phyloP scores from a whole-genome alignment of 2,329 filamentous ascomycete species.

The Diaporthe nobilis region DNA sequence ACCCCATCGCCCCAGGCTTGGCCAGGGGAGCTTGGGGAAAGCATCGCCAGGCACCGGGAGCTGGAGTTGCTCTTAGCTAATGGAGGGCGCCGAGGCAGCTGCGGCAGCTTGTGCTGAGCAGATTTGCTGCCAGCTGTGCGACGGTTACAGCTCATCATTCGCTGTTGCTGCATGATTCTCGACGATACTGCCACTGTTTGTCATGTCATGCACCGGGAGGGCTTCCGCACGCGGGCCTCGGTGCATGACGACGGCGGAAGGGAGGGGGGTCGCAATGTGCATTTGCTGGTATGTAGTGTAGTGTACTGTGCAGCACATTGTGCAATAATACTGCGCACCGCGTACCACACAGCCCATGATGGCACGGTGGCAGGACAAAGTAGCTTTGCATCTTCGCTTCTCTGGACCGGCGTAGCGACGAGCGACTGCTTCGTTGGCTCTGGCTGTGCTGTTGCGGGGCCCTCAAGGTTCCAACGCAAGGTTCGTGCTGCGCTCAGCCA shows the following conservation, averaged over 20 bases:
- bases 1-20: constrained; percentile 33
- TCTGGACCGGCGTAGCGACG: constrained; percentile 17
- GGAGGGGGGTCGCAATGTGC: constrained; percentile 27
- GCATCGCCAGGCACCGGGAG: constrained; percentile 13
- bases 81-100: constrained; percentile 2
- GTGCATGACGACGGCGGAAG: constrained; percentile 11
- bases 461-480: constrained; percentile 18
- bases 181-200: constrained; percentile 14
- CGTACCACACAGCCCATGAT: not conserved
- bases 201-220: constrained; percentile 33
- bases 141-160: constrained; percentile 37
- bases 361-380: constrained; percentile 27
- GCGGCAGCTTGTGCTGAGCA: constrained; percentile 16
- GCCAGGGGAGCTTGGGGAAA: constrained; percentile 36
- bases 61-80: constrained; percentile 38
- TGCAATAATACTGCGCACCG: not conserved
- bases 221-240: constrained; percentile 9
- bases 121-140: constrained; percentile 36
- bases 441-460: constrained; percentile 17
- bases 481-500: constrained; percentile 23
- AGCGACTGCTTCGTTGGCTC: constrained; percentile 11
- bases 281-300: constrained; percentile 11
- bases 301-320: constrained; percentile 8
- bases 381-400: constrained; percentile 6
- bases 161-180: constrained; percentile 36